A percentile compares a stretch with the other conserved stretches of the same genome.
phyloP scores from a whole-genome alignment of 495 filamentous ascomycete genomes.

The Chaetomium cochliodes region DNA sequence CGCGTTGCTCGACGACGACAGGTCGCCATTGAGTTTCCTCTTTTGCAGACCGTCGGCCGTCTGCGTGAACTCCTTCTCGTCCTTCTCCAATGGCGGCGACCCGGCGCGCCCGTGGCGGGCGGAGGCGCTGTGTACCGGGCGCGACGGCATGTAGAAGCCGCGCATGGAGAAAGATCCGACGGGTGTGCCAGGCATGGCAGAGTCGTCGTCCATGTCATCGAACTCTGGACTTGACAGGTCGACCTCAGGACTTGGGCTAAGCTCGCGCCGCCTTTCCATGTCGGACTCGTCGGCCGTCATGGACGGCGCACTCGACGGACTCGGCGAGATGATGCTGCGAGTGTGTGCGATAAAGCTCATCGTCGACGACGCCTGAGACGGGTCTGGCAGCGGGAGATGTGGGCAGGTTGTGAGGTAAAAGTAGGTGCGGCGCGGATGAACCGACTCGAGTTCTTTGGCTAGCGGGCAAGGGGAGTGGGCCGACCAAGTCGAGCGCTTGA shows the following conservation, averaged over 20 bases:
- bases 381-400: slow-evolving; percentile 79
- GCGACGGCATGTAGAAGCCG: slow-evolving; percentile 39
- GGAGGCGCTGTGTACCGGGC: slow-evolving; percentile 36
- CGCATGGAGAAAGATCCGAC: slow-evolving; percentile 59
- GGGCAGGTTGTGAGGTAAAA: slow-evolving; percentile 87
- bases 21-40: slow-evolving; percentile 58
- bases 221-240: slow-evolving; percentile 87
- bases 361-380: slow-evolving; percentile 43
- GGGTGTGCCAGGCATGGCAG: slow-evolving; percentile 54
- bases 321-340: slow-evolving; percentile 73
- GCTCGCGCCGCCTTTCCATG: slow-evolving; percentile 65
- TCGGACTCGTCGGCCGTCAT: slow-evolving; percentile 58
- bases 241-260: slow-evolving; percentile 89
- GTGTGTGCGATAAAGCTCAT: slow-evolving; percentile 44
- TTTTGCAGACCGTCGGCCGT: slow-evolving; percentile 84
- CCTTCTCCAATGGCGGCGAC: slow-evolving; percentile 87
- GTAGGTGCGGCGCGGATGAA: slow-evolving; percentile 92
- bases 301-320: slow-evolving; percentile 70
- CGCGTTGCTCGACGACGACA: slow-evolving; percentile 36
- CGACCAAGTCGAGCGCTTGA: slow-evolving; percentile 80
- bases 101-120: slow-evolving; percentile 65
- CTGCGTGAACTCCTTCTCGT: slow-evolving; percentile 95
- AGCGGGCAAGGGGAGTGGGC: slow-evolving; percentile 79
- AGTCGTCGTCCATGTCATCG: slow-evolving; percentile 67
- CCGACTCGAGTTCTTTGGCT: slow-evolving; percentile 85